Evolutionary conservation across 768 basidiomycete species (phyloP), one percentile per base, ranked within the genome.

Genomic region (Kwoniella dendrophila): DNA sequence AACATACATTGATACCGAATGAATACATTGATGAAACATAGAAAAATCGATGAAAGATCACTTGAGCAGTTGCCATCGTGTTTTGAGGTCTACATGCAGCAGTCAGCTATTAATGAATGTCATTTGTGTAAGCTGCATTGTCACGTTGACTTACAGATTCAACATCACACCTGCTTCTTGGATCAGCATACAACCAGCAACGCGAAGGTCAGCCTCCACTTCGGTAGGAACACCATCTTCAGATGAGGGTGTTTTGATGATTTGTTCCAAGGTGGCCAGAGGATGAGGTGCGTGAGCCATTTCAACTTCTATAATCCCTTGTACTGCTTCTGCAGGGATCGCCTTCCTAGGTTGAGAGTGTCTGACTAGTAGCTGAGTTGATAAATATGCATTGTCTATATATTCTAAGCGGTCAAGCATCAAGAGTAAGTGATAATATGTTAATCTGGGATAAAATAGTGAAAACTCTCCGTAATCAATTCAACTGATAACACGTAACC

Each of bases 41-140:
- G 90, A 90, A 98, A 82, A 99, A 99, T 33, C 95, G 83, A 66
- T 99, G 96, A 76, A 94, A 95, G 1, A 99, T 81, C 32, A 98
- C 91, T 76, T 97, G 94, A 0, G 96, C 96, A 0, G 94, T 91
- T 5, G 96, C 92, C 55, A 97, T 90, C 14, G 94, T 94, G 29
- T 96, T 94, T 77, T 99, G 96, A 67, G 97, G 96, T n/a, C 82
- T 82, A 38, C 10, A 49, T 32, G 7, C 27, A 7, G 12, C 14
- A 30, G n/a, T 45, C 8, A 48, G 47, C 44, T 3, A 14, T 32
- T 4, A 20, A 0, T 14, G 44, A 20, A 18, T 45, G 20, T 44
- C 18, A 30, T 27, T 16, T 10, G 26, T 16, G n/a, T 34, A 18
- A 34, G 40, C 55, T 18, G 40, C 20, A 32, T 40, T 18, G 43